These are phyloP conservation scores for Yarrowia osloensis DNA, from an alignment of 805 yeast species.

Conservation along the genomic window DNA sequence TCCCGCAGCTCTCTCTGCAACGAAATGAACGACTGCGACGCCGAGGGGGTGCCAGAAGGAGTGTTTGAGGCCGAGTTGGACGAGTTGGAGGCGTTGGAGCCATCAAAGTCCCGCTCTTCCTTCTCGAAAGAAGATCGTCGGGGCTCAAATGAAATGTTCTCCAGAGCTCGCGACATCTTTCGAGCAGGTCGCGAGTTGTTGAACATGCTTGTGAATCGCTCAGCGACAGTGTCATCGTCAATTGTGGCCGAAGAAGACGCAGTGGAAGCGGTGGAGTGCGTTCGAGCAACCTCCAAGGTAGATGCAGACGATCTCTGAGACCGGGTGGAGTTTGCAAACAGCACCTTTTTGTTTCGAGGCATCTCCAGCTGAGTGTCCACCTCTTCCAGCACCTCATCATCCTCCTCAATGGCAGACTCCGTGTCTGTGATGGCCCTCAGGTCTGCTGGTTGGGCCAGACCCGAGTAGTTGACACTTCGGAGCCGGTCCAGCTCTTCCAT, in stretches of 20 bases:
- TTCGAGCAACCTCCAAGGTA: neutral
- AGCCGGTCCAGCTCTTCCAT: conserved; percentile 25
- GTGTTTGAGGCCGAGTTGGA: neutral
- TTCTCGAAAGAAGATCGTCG: neutral
- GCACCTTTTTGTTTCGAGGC: conserved; percentile 6
- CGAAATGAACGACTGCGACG: conserved; percentile 5
- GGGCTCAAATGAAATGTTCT: conserved; percentile 16
- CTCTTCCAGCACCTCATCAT: neutral
- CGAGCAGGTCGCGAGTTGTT: neutral
- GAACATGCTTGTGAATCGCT: conserved; percentile 16
- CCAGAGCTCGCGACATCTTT: conserved; percentile 22
- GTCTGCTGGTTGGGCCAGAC: neutral
- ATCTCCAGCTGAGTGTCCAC: neutral
- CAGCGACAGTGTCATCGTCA: conserved; percentile 9
- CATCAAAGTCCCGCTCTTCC: neutral
- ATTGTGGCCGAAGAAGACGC: conserved; percentile 9
- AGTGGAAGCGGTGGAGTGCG: neutral
- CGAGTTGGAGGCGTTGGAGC: neutral
- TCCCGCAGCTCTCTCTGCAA: conserved; percentile 13
- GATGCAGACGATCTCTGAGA: conserved; percentile 8
- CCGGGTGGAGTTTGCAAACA: neutral
- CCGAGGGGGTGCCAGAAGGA: conserved; percentile 14
- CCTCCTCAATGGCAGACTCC: neutral
- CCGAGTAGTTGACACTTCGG: conserved; percentile 10
- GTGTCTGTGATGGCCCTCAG: neutral